These are phyloP conservation scores for Saccharomycopsis sp. DNA, from an alignment of 805 yeast genomes.

Conservation along the genomic window DNA sequence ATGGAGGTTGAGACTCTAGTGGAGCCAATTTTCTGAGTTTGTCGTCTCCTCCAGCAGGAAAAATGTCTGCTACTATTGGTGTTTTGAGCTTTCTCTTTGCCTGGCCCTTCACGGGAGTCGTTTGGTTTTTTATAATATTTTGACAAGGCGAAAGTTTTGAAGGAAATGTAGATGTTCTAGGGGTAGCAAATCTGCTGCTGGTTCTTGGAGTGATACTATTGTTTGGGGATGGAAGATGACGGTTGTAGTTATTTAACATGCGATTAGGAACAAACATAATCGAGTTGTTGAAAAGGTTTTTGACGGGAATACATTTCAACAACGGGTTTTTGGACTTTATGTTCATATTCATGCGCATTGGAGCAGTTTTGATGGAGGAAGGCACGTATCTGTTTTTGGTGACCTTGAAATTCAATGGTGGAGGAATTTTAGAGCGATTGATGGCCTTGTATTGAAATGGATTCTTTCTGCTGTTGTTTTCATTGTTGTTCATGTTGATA, in stretches of 20 bases:
- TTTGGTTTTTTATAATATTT: neutral
- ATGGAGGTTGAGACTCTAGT: conserved; percentile 14
- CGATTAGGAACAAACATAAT: neutral
- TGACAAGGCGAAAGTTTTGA: conserved; percentile 3
- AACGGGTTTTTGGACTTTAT: neutral
- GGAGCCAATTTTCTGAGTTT: conserved; percentile 11
- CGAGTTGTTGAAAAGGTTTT: conserved; percentile 7
- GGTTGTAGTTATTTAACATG: neutral
- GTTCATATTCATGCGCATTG: conserved; percentile 2
- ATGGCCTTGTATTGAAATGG: neutral
- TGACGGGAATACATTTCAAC: conserved; percentile 1
- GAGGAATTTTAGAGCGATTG: conserved; percentile 4
- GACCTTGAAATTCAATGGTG: conserved; percentile 2
- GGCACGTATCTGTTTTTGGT: neutral
- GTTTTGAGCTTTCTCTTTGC: conserved; percentile 1
- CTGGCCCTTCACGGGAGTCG: neutral
- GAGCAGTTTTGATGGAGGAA: conserved; percentile 10
- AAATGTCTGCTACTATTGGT: conserved; percentile 17
- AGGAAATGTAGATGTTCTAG: conserved; percentile 1
- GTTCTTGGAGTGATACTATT: neutral
- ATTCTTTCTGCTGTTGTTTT: neutral
- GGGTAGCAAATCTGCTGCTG: neutral
- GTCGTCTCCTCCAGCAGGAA: neutral
- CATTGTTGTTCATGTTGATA: neutral
- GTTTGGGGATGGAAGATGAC: neutral